Conservation (phyloP, 441 rosid genomes). For the Metrosideros polymorpha region DNA sequence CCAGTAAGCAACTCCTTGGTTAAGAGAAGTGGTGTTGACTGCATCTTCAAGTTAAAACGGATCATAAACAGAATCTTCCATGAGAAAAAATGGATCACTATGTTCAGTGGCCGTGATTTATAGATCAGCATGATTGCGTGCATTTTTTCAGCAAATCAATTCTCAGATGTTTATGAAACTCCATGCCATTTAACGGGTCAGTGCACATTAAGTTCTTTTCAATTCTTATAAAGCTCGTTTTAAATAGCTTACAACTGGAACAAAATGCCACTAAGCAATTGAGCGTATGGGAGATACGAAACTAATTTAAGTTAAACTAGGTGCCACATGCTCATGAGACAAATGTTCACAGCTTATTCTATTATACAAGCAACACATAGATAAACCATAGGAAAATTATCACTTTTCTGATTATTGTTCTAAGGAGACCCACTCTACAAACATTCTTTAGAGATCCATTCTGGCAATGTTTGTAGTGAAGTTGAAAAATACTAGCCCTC, state of each 20-base stretch:
- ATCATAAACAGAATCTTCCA: background rate
- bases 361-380: background rate
- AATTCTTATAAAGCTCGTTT: background rate
- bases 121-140: background rate
- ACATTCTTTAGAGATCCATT: background rate
- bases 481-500: background rate
- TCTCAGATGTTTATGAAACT: background rate
- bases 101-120: background rate
- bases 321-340: background rate
- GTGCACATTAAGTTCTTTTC: background rate
- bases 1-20: background rate
- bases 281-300: background rate
- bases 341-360: background rate
- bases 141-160: background rate
- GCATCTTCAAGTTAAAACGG: background rate
- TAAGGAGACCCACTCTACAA: background rate
- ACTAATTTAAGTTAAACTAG: background rate
- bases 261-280: background rate
- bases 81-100: background rate
- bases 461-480: background rate
- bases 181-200: background rate
- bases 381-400: background rate
- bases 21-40: background rate
- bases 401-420: background rate
- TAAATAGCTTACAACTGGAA: background rate